Evolutionary conservation across 108 stramenopile species (phyloP), one percentile per base, ranked within the genome.

Genomic region (Skeletonema potamos): DNA sequence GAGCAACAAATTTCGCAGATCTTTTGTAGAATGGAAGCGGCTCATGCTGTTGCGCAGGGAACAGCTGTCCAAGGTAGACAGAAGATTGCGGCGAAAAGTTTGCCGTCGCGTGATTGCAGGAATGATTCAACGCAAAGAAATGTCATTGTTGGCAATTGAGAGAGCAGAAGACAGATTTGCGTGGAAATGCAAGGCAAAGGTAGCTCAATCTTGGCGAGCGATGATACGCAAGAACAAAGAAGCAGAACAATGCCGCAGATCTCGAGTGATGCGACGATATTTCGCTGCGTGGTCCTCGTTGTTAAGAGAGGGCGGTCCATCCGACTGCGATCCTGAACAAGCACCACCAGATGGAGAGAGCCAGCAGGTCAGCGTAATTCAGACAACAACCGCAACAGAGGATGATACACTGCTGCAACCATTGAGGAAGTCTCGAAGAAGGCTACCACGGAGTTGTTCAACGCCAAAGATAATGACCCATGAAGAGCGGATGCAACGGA

Each of bases 21-120:
- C 55, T 28, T 73, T 73, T 41, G n/a, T 36, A 27, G 62, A 33
- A 11, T 73, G 72, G 72, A 73, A 73, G 36, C 33, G 39, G 11
- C 54, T 64, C 15, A 30, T 51, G 26, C 22, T 30, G 11, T 1
- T 2, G 5, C 63, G 41, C 13, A 73, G 27, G 13, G 39, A 55
- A 15, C 11, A 32, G 6, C 33, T 43, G 30, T 27, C 2, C 13
- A 39, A 57, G 55, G 12, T 57, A 6, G 27, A 57, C 2, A 41
- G 30, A 2, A 37, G 32, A 24, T 17, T 36, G 29, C 63, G 55
- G 30, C 15, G 29, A 2, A 73, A 36, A 28, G 7, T 6, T 6
- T 37, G 39, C n/a, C 44, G 62, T 9, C 37, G 37, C 7, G 18
- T 17, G 6, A 30, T 73, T 28, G 27, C 39, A 4, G 39, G 3